Evolutionary conservation across 306 rosid species (phyloP), one percentile per base, ranked within the genome.

Genomic region (Potentilla sterilis): DNA sequence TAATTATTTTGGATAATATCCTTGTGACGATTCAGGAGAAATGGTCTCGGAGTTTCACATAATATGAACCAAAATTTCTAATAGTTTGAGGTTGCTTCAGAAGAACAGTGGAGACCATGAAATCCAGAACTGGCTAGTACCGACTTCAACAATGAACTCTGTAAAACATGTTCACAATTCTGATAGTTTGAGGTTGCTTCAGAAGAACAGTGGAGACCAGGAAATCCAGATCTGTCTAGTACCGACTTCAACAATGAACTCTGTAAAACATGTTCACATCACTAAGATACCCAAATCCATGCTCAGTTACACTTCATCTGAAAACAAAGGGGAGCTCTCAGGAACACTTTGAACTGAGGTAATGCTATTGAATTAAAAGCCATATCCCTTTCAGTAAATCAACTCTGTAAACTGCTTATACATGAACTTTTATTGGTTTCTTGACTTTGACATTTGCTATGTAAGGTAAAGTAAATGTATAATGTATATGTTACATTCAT

Each of bases 361-460:
- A 55, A n/a, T 55, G 61, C 14, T 55, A 28, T 22, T 5, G 48
- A 65, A 19, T 38, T 19, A 38, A 19, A 40, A 42, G 41, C 41
- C 24, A 43, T 32, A 69, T 28, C 73, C 54, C 19, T 32, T 3
- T 43, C 16, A 15, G 52, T 15, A 49, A 42, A 24, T 67, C 55
- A 58, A 46, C 51, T 44, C 49, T 38, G 40, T 13, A 64, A 38
- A 8, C 35, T 18, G 44, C 46, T 74, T 61, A 16, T 58, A 24
- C 67, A 73, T 42, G 3, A 61, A 59, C 8, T 61, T 44, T 5
- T 61, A 18, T 61, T 74, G 1, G 16, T 73, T 32, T 59, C 58
- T 74, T 74, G 52, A 74, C 16, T 59, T 51, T 61, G 44, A 74
- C 35, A 43, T 22, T 61, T 74, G 43, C 77, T 59, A 18, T 59